Evolutionary conservation across 225 moss, liverwort and hornwort genomes (phyloP).

Genomic region (Asterella californica): DNA sequence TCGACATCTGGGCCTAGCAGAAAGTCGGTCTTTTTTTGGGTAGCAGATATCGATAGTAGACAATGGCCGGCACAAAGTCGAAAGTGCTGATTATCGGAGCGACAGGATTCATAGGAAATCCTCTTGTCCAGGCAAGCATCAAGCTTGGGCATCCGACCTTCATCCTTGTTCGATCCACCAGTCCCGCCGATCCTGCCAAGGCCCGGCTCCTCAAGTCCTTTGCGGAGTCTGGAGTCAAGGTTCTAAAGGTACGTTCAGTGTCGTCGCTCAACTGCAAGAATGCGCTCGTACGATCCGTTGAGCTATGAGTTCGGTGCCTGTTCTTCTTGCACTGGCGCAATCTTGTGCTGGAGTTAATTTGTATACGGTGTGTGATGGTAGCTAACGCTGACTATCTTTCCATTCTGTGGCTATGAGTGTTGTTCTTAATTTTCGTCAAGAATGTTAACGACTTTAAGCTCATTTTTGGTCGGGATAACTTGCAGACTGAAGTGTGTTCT

Average conservation of each 20-base stretch:
- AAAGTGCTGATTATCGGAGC: conserved; percentile 39
- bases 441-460: too few species aligned
- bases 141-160: conserved; percentile 47
- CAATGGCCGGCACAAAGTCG: conserved; percentile 4
- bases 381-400: too few species aligned
- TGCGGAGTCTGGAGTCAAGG: conserved; percentile 27
- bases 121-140: conserved; percentile 33
- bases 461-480: too few species aligned
- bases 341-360: background rate
- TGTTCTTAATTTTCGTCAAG: too few species aligned
- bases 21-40: too few species aligned
- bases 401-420: too few species aligned
- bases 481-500: too few species aligned
- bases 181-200: conserved; percentile 36
- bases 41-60: too few species aligned
- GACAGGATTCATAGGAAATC: conserved; percentile 36
- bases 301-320: background rate
- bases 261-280: background rate
- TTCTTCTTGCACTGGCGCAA: background rate
- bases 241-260: conserved; percentile 17
- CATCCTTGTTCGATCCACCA: conserved; percentile 36
- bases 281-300: background rate
- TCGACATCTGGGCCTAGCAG: too few species aligned
- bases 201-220: conserved; percentile 33
- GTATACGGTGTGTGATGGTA: too few species aligned